A percentile compares a stretch with the other conserved stretches of the same genome.
These are phyloP conservation scores for Penicillium nordicum DNA, from an alignment of 2,329 filamentous ascomycete species.

Conservation along the genomic window DNA sequence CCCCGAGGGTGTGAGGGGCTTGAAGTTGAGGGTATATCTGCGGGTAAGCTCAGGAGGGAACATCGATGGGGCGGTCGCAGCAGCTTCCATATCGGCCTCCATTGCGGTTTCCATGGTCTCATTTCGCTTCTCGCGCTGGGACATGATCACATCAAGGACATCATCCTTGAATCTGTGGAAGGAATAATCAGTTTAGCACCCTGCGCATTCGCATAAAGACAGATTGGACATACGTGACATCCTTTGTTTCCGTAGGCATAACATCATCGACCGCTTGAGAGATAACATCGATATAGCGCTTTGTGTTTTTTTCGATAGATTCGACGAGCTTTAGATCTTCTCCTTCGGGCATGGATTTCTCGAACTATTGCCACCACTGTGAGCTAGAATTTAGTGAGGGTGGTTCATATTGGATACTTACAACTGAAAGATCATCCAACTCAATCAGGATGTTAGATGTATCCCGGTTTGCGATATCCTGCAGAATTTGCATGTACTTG, in stretches of 20 bases:
- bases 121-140: slow-evolving; percentile 82
- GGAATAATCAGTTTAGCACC: slow-evolving; percentile 19
- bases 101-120: slow-evolving; percentile 67
- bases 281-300: slow-evolving; percentile 91
- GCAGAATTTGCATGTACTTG: slow-evolving; percentile 86
- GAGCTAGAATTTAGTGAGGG: background rate
- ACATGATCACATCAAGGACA: slow-evolving; percentile 94
- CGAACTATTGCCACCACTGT: slow-evolving; percentile 57
- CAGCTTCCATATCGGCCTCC: slow-evolving; percentile 63
- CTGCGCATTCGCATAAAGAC: background rate
- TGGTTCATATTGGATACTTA: slow-evolving; percentile 40
- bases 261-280: slow-evolving; percentile 83
- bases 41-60: slow-evolving; percentile 91
- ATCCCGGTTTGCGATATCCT: slow-evolving; percentile 78
- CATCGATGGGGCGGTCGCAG: slow-evolving; percentile 62
- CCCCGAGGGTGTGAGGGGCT: slow-evolving; percentile 72
- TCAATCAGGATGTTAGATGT: slow-evolving; percentile 78
- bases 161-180: slow-evolving; percentile 85
- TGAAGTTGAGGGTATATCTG: slow-evolving; percentile 94
- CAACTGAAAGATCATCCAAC: slow-evolving; percentile 76
- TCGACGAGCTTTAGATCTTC: slow-evolving; percentile 64
- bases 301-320: slow-evolving; percentile 84
- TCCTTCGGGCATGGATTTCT: slow-evolving; percentile 68
- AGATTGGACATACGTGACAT: slow-evolving; percentile 62
- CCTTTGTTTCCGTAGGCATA: slow-evolving; percentile 72